phyloP scores from a whole-genome alignment of 148 eudicot genomes.

The Chenopodium suecicum region DNA sequence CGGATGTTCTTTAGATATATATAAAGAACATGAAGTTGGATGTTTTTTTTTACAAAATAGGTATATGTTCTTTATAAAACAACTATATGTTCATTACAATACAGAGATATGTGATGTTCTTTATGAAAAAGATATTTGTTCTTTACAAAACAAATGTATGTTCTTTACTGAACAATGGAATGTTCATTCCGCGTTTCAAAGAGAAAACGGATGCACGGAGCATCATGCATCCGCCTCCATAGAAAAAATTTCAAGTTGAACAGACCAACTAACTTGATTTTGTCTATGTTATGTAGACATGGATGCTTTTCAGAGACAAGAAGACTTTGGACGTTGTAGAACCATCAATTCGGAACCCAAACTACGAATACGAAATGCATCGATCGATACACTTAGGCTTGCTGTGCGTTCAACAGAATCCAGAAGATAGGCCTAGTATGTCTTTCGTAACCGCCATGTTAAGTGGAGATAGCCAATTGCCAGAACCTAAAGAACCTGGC shows the following conservation, averaged over 20 bases:
- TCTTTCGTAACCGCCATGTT: constrained; percentile 24
- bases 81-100: no score
- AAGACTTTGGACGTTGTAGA: constrained; percentile 9
- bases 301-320: constrained; percentile 14
- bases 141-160: no score
- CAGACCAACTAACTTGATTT: not conserved
- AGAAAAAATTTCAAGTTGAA: not conserved
- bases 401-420: constrained; percentile 31
- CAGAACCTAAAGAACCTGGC: constrained; percentile 23
- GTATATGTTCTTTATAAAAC: no score
- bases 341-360: not conserved
- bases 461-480: constrained; percentile 13
- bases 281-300: constrained; percentile 8
- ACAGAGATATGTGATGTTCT: no score
- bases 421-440: constrained; percentile 30
- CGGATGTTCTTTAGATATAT: no score
- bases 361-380: not conserved
- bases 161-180: no score
- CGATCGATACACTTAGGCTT: constrained; percentile 15
- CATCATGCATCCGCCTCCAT: no score
- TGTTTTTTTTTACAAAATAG: no score
- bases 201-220: no score
- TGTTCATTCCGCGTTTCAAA: no score
- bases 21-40: no score
- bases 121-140: no score